Percentiles rank a stretch among this genome's conserved stretches.
These are phyloP conservation scores for Huntiella savannae DNA, from an alignment of 2,329 filamentous ascomycete species.

Conservation along the genomic window DNA sequence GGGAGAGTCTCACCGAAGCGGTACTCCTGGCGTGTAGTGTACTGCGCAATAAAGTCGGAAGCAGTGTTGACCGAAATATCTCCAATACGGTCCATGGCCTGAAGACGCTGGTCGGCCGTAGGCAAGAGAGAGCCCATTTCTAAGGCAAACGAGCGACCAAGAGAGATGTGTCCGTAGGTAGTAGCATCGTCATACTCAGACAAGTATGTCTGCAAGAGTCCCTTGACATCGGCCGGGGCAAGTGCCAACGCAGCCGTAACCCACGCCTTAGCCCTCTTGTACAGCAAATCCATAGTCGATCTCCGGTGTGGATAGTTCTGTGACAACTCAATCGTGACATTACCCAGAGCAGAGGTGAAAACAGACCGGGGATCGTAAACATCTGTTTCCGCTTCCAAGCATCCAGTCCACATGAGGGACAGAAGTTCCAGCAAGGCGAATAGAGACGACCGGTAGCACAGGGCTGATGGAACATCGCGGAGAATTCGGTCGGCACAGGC, in stretches of 20 bases:
- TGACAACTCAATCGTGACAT: constrained; percentile 74
- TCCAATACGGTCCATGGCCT: constrained; percentile 58
- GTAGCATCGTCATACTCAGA: constrained; percentile 89
- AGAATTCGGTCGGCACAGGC: constrained; percentile 74
- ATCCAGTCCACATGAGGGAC: constrained; percentile 88
- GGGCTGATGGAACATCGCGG: constrained; percentile 61
- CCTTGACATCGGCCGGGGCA: constrained; percentile 85
- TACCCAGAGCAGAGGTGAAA: constrained; percentile 58
- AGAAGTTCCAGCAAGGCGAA: constrained; percentile 86
- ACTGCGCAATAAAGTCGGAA: constrained; percentile 91
- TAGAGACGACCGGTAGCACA: constrained; percentile 77
- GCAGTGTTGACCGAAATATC: constrained; percentile 69
- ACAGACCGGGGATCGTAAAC: constrained; percentile 74
- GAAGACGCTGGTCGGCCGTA: constrained; percentile 65
- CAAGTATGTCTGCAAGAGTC: constrained; percentile 83
- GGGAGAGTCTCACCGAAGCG: constrained; percentile 62
- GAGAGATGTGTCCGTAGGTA: constrained; percentile 73
- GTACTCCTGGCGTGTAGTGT: constrained; percentile 92
- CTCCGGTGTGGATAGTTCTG: constrained; percentile 76
- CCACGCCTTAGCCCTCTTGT: constrained; percentile 63
- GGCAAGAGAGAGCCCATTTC: constrained; percentile 84
- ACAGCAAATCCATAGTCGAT: constrained; percentile 57
- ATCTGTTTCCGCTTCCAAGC: constrained; percentile 83
- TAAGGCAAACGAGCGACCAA: constrained; percentile 83
- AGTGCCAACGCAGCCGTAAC: constrained; percentile 62